Evolutionary conservation across 202 grass and related monocot species (phyloP), one percentile per base, ranked within the genome.

Genomic region (Schoenoplectus triqueter): DNA sequence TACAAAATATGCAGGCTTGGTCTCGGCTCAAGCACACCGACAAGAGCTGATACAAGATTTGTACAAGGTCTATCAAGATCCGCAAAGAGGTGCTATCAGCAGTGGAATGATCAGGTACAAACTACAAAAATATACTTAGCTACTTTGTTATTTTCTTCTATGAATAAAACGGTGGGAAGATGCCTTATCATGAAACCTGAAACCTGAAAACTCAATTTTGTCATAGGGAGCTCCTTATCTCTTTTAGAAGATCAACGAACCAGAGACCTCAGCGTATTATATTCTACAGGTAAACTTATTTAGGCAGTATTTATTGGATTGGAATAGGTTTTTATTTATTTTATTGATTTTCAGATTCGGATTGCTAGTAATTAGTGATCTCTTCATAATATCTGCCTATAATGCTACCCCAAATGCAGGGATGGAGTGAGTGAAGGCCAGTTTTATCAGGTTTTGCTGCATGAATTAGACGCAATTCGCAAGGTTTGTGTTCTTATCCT

Each of bases 341-440:
- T 59, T 40, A 57, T 83, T 44, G 19, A 52, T 18, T 83, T 17
- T 57, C 40, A 59, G 52, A 59, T 21, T 48, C 54, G 39, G 40
- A 65, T 41, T 64, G n/a, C 22, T 50, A 14, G 31, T 19, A 41
- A 13, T 19, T 49, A n/a, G 19, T 78, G 60, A 13, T 57, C 14
- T 80, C 15, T 81, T 47, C 49, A 72, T 19, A 65, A 55, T 46
- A 69, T 54, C 22, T 86, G 11, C 18, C 21, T 68, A 66, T 3
- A 6, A 0, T 0, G 3, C 73, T 76, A 46, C 64, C 5, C 20
- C 45, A 68, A 72, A 77, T 21, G 63, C 84, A 97, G 94, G 69
- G 94, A 97, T 82, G 94, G 94, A 62, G 94, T 97, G 8, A 97
- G 94, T 69, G 94, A 94, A 89, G 92, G 94, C 10, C 94, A 97